Base-by-base conservation (phyloP, 805 yeast species). In the Naumovozyma dairenensis region DNA sequence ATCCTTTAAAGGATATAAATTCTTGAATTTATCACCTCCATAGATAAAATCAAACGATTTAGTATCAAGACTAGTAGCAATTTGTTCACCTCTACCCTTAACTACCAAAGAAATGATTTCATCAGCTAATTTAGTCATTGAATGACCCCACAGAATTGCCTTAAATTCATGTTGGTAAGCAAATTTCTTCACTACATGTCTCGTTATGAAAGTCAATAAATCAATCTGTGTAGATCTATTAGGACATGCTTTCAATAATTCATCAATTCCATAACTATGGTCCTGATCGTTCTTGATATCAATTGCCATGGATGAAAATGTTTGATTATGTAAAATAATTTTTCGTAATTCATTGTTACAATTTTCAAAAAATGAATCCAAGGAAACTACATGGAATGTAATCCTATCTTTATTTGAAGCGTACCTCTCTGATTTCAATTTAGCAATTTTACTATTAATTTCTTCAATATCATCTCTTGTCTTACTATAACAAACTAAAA, bases 111-210 rank as follows among this genome's bases (percentile, higher is more conserved):
- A 67, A 21, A 89, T 63, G n/a, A 82, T 74, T 40, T 77, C 76
- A 46, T 80, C 84, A 1, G 96, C 94, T 16, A 87, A 53, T 27
- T 77, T 67, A 1, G 94, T 81, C 93, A 84, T 82, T 18, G 81
- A 75, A 49, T 78, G 82, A 1, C 89, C 84, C 62, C 74, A 73
- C 6, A 85, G 32, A 3, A 84, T 60, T 7, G 35, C 35, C n/a
- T 67, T 62, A 45, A 76, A 70, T 0, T 55, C 48, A 12, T 62
- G 56, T 9, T 59, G 54, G 5, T 46, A 44, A 0, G 86, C 83
- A 9, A 67, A 53, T 19, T 61, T 52, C 21, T 65, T 44, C 2
- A 78, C 57, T 4, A 78, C 44, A 26, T 70, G 71, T 5, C 65
- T 63, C 13, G 59, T 54, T 4, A 83, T 60, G 2, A 74, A 51